Percentiles rank a stretch among this genome's conserved stretches.
phyloP scores from a whole-genome alignment of 2,329 filamentous ascomycete genomes.

The Sporothrix brasiliensis region DNA sequence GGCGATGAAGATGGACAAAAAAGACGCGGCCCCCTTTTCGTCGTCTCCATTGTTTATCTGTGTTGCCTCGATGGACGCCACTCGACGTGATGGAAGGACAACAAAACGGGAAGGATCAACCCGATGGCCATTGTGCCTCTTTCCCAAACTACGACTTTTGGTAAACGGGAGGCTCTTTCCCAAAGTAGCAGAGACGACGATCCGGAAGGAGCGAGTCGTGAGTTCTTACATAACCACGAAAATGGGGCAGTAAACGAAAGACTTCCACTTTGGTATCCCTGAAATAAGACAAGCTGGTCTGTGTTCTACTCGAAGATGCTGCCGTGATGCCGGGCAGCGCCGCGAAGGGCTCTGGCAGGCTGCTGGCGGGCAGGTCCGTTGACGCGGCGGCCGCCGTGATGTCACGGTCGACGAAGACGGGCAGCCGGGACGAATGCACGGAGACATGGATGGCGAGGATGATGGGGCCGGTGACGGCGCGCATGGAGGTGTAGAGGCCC shows the following conservation, averaged over 20 bases:
- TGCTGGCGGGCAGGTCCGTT: conserved; percentile 18
- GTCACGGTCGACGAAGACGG: conserved; percentile 17
- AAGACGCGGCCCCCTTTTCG: neutral
- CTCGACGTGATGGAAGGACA: neutral
- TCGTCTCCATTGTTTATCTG: neutral
- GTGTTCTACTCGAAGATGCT: neutral
- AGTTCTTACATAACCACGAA: neutral
- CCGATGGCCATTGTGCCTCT: neutral
- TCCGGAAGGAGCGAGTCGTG: neutral
- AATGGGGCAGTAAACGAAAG: neutral
- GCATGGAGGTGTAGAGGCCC: conserved; percentile 26
- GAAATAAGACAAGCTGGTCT: conserved; percentile 10
- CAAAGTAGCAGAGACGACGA: too few relatives aligned
- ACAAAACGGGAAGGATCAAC: neutral
- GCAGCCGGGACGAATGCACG: conserved; percentile 25
- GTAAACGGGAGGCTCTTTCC: too few relatives aligned
- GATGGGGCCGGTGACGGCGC: conserved; percentile 23
- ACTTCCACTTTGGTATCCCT: neutral
- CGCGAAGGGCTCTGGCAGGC: conserved; percentile 11
- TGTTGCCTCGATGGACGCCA: too few relatives aligned
- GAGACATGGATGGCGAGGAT: conserved; percentile 29
- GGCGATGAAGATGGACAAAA: neutral
- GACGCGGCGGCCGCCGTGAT: conserved; percentile 13
- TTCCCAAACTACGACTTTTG: neutral
- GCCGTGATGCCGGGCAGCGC: conserved; percentile 22